Evolutionary conservation across 495 filamentous ascomycete species (phyloP).

Genomic region (Apodospora peruviana): DNA sequence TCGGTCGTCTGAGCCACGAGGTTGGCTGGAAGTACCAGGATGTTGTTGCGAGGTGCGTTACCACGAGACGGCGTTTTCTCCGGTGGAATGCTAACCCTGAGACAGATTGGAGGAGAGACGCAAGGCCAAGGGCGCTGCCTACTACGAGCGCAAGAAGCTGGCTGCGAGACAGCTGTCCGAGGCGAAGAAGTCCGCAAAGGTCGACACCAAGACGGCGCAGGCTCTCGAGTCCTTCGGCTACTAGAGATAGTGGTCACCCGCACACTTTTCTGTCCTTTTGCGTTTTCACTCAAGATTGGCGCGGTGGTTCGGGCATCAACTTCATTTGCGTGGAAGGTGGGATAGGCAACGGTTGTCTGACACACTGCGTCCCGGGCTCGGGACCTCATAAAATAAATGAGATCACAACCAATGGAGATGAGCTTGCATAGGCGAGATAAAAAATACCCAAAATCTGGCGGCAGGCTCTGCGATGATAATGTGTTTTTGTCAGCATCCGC

Average conservation of each 20-base stretch:
- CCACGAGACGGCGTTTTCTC: background rate
- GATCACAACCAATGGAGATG: slow-evolving; percentile 33
- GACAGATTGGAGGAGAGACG: slow-evolving; percentile 94
- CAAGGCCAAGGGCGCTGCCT: slow-evolving; percentile 97
- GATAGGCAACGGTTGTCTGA: slow-evolving; percentile 29
- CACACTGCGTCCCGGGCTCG: slow-evolving; percentile 30
- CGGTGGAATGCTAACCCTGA: slow-evolving; percentile 31
- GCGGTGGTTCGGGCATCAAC: slow-evolving; percentile 36
- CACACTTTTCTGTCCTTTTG: slow-evolving; percentile 28
- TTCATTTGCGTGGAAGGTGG: slow-evolving; percentile 35
- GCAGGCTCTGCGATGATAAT: slow-evolving; percentile 13
- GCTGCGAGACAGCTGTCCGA: slow-evolving; percentile 81
- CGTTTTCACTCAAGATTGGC: slow-evolving; percentile 38
- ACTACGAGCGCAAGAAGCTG: slow-evolving; percentile 99
- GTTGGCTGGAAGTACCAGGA: slow-evolving; percentile 99
- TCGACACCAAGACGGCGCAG: slow-evolving; percentile 61
- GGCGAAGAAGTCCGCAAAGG: slow-evolving; percentile 84
- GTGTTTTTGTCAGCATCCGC: too few species aligned
- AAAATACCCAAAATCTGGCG: slow-evolving; percentile 26
- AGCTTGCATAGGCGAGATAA: slow-evolving; percentile 29
- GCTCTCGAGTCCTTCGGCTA: slow-evolving; percentile 52
- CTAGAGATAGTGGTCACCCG: slow-evolving; percentile 32
- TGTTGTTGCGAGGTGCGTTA: slow-evolving; percentile 87
- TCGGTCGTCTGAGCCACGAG: slow-evolving; percentile 94
- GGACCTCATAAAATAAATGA: slow-evolving; percentile 34